These are phyloP conservation scores for Mycena latifolia DNA, from an alignment of 768 basidiomycete genomes.

Conservation along the genomic window DNA sequence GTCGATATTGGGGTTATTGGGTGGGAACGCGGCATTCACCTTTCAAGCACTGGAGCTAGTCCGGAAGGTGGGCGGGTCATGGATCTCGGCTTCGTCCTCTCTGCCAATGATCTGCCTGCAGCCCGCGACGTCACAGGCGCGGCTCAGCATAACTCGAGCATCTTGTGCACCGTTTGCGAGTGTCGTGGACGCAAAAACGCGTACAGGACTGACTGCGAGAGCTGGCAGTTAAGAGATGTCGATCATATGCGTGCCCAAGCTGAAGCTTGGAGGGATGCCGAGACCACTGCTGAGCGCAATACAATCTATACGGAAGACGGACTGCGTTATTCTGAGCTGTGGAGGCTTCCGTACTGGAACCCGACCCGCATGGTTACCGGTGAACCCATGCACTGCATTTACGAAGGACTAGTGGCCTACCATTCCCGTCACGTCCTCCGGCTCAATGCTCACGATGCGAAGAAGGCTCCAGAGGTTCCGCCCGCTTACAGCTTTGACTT, in stretches of 20 bases:
- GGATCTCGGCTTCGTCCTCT: slow-evolving; percentile 17
- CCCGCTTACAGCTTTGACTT: not conserved
- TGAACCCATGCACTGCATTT: slow-evolving; percentile 47
- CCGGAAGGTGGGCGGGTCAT: not conserved
- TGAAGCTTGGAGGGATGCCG: slow-evolving; percentile 20
- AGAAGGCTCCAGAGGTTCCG: not conserved
- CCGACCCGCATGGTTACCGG: slow-evolving; percentile 39
- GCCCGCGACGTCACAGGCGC: slow-evolving; percentile 39
- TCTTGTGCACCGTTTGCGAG: slow-evolving; percentile 41
- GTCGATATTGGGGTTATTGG: slow-evolving; percentile 39
- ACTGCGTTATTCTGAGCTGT: slow-evolving; percentile 39
- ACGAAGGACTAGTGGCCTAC: slow-evolving; percentile 35
- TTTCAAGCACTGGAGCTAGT: slow-evolving; percentile 23
- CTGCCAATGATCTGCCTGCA: slow-evolving; percentile 44
- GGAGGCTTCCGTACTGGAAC: slow-evolving; percentile 44
- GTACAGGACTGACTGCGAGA: slow-evolving; percentile 21
- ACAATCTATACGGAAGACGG: slow-evolving; percentile 31
- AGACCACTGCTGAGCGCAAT: slow-evolving; percentile 19
- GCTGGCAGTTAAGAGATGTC: slow-evolving; percentile 24
- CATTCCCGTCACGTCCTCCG: slow-evolving; percentile 33
- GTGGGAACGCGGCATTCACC: slow-evolving; percentile 32
- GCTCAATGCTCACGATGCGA: slow-evolving; percentile 13
- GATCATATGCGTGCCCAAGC: slow-evolving; percentile 26
- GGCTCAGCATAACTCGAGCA: slow-evolving; percentile 31
- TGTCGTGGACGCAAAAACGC: slow-evolving; percentile 27